A percentile compares a stretch with the other conserved stretches of the same genome.
Conservation (phyloP, 345 rosid genomes). For the Populus simonii region DNA sequence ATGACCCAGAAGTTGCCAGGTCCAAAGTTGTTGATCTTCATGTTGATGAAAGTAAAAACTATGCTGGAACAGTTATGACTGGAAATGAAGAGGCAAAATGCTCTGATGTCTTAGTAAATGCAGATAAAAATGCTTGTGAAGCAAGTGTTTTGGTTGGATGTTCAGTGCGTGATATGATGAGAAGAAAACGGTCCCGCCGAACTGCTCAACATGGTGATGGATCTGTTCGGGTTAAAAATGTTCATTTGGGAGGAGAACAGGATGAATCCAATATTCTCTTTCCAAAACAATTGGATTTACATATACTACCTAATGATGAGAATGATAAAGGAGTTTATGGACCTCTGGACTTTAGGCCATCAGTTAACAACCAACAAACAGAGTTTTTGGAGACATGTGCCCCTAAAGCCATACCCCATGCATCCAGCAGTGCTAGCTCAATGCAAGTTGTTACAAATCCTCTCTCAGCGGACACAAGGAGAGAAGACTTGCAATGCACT, state of each 20-base stretch:
- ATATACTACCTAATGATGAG: conserved; percentile 14
- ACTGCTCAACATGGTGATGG: conserved; percentile 40
- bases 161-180: conserved; percentile 86
- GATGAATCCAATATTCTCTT: conserved; percentile 12
- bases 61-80: conserved; percentile 9
- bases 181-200: conserved; percentile 57
- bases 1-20: conserved; percentile 28
- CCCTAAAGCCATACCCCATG: conserved; percentile 7
- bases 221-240: conserved; percentile 31
- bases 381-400: conserved; percentile 6
- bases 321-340: conserved; percentile 14
- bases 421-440: not conserved
- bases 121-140: conserved; percentile 31
- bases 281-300: conserved; percentile 33
- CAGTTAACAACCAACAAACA: conserved; percentile 1
- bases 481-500: conserved; percentile 10
- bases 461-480: not conserved
- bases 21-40: conserved; percentile 23
- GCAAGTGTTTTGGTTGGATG: conserved; percentile 38
- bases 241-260: conserved; percentile 26
- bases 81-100: conserved; percentile 29
- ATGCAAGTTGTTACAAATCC: conserved; percentile 10
- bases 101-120: conserved; percentile 28
- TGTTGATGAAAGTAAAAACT: conserved; percentile 30
- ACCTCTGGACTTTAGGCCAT: conserved; percentile 5